phyloP scores from a whole-genome alignment of 208 protist species.

The Trypanosomatidae sp. region DNA sequence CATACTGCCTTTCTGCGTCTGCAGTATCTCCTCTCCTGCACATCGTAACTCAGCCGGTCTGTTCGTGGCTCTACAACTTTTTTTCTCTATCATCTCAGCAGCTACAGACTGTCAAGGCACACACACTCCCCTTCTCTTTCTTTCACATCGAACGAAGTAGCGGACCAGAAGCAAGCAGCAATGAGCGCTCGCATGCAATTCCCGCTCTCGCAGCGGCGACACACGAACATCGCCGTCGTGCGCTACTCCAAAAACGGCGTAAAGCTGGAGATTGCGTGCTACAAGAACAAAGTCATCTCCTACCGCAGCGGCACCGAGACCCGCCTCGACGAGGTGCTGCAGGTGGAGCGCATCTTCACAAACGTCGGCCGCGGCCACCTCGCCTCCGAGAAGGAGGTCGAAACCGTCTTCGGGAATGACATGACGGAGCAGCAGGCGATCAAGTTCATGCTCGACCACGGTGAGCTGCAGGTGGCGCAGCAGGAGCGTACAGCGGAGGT shows the following conservation, averaged over 20 bases:
- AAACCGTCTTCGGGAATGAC: slow-evolving; percentile 56
- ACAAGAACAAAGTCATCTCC: slow-evolving; percentile 93
- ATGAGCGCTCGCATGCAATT: slow-evolving; percentile 89
- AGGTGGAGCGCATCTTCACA: slow-evolving; percentile 90
- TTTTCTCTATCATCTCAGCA: no score
- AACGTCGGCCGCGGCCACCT: slow-evolving; percentile 83
- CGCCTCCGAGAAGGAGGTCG: slow-evolving; percentile 82
- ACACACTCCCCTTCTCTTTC: no score
- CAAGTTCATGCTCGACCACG: slow-evolving; percentile 94
- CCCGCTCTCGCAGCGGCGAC: slow-evolving; percentile 86
- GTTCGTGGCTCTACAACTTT: no score
- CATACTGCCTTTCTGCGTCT: no score
- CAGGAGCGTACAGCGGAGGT: slow-evolving; percentile 94
- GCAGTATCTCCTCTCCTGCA: no score
- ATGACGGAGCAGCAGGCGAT: slow-evolving; percentile 75
- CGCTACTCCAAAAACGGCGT: slow-evolving; percentile 82
- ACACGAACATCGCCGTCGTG: slow-evolving; percentile 90
- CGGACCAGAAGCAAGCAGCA: not conserved
- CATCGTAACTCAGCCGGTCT: no score
- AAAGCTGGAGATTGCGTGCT: slow-evolving; percentile 89
- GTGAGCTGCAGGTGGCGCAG: slow-evolving; percentile 97
- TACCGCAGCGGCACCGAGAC: slow-evolving; percentile 85
- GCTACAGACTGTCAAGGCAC: no score
- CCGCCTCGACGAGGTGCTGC: slow-evolving; percentile 88
- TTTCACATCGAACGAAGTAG: no score